These are phyloP conservation scores for Panellus pusillus DNA, from an alignment of 768 basidiomycete genomes.

Conservation along the genomic window DNA sequence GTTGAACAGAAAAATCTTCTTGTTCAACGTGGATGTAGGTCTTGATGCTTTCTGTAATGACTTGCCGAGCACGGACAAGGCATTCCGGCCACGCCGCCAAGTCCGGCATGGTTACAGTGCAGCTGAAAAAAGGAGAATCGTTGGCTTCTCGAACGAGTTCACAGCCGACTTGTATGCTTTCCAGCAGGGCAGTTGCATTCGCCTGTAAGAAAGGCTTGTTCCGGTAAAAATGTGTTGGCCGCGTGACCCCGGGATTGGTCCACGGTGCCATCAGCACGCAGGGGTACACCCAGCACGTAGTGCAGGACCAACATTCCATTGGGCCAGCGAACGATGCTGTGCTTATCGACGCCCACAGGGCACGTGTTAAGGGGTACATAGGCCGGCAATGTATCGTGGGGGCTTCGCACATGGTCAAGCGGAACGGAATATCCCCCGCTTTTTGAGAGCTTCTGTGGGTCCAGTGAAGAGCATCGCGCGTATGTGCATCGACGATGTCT, in stretches of 20 bases:
- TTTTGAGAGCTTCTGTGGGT: not conserved
- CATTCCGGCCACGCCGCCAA: constrained; percentile 8
- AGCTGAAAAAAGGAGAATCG: constrained; percentile 20
- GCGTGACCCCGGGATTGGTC: no score
- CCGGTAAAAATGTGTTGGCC: constrained; percentile 53
- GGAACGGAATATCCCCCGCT: constrained; percentile 27
- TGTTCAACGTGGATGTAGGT: not conserved
- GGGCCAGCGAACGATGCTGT: constrained; percentile 23
- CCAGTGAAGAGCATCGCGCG: constrained; percentile 30
- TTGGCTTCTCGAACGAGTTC: constrained; percentile 28
- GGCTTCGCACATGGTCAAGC: constrained; percentile 34
- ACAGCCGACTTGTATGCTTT: constrained; percentile 40
- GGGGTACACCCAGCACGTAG: constrained; percentile 17
- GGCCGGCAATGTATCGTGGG: constrained; percentile 33
- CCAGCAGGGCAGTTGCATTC: constrained; percentile 37
- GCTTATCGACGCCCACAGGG: constrained; percentile 22
- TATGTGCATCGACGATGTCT: constrained; percentile 49
- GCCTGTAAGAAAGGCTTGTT: constrained; percentile 42
- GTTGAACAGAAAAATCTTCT: not conserved
- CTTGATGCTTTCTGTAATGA: not conserved
- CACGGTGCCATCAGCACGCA: not conserved
- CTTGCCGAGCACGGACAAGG: constrained; percentile 7
- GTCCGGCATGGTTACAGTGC: not conserved
- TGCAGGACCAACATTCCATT: constrained; percentile 38
- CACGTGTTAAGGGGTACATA: constrained; percentile 33